Base-by-base conservation (phyloP, 2,329 filamentous ascomycete species). In the Fusarium transvaalense region DNA sequence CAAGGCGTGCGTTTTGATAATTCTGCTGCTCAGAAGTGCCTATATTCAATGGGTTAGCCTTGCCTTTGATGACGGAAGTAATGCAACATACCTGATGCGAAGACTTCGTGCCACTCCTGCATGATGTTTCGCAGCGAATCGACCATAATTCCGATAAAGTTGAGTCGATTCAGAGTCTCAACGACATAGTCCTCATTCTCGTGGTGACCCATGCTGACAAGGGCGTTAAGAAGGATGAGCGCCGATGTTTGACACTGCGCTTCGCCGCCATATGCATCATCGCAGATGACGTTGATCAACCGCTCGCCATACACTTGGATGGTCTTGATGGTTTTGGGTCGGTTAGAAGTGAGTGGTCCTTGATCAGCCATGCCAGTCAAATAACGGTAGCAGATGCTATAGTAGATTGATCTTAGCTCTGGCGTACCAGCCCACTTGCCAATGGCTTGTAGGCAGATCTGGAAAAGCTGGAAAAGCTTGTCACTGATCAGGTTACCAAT, bases 331-430 rank as follows among this genome's bases (percentile, higher is more conserved):
- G 92, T 90, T 76, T 92, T 86, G 29, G 81, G 78, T 19, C 84
- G 82, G 37, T 82, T 84, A 3, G 83, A 80, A 15, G 78, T 77
- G 41, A 82, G 76, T 54, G 85, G 80, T 38, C 85, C 82, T 50
- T 85, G 80, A 61, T 88, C 84, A 10, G 86, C 79, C 71, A 94
- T 90, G 42, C 91, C 90, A 6, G 88, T 88, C 53, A 97, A 85
- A 76, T 97, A 97, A 21, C 92, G 89, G 77, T 94, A 95, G 81
- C 92, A 94, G 72, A 97, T 97, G 74, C 92, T 92, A 78, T 98
- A 99, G 79, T 97, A 95, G 23, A 92, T 86, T 60, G 96, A 89
- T 51, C 96, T 90, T 38, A 99, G 82, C 56, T 89, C 85, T 17
- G 92, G 83, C 54, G 88, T 90, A 6, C 91, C 89, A 3, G 89